A percentile compares a stretch with the other conserved stretches of the same genome.
phyloP scores from a whole-genome alignment of 441 rosid species.

The Cnidoscolus chayamansa region DNA sequence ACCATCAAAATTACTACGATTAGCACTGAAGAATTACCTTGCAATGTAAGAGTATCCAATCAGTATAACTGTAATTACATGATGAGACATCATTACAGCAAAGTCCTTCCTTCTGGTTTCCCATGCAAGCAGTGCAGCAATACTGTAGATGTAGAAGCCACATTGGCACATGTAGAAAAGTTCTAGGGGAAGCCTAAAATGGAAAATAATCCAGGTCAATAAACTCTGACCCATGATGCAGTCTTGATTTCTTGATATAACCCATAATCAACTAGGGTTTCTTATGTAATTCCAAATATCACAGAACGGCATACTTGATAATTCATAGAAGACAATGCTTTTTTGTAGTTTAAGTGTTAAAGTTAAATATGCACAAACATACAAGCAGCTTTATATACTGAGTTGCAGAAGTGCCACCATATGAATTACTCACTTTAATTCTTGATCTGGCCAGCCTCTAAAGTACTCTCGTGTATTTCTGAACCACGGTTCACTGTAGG shows the following conservation, averaged over 20 bases:
- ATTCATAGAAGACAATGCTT: background rate
- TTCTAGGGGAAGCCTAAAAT: slow-evolving; percentile 57
- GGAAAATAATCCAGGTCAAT: slow-evolving; percentile 15
- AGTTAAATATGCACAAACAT: background rate
- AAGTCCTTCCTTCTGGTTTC: slow-evolving; percentile 96
- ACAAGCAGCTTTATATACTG: slow-evolving; percentile 4
- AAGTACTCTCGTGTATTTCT: slow-evolving; percentile 54
- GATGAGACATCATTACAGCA: slow-evolving; percentile 97
- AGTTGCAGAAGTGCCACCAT: slow-evolving; percentile 13
- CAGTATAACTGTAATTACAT: slow-evolving; percentile 75
- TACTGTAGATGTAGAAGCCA: slow-evolving; percentile 75
- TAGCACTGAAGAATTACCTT: slow-evolving; percentile 41
- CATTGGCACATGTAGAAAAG: slow-evolving; percentile 90
- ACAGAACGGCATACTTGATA: background rate
- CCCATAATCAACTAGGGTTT: background rate
- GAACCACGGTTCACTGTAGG: slow-evolving; percentile 71
- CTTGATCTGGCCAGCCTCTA: slow-evolving; percentile 87
- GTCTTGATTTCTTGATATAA: background rate
- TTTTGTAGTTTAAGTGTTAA: slow-evolving; percentile 3
- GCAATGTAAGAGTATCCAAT: slow-evolving; percentile 74
- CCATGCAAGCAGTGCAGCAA: slow-evolving; percentile 84
- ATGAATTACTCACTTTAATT: slow-evolving; percentile 61
- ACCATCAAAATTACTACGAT: slow-evolving; percentile 13
- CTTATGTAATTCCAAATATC: slow-evolving; percentile 8
- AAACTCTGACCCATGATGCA: background rate